A percentile compares a stretch with the other conserved stretches of the same genome.
Conservation (phyloP, 352 stramenopile genomes). For the Pythium guiyangense region DNA sequence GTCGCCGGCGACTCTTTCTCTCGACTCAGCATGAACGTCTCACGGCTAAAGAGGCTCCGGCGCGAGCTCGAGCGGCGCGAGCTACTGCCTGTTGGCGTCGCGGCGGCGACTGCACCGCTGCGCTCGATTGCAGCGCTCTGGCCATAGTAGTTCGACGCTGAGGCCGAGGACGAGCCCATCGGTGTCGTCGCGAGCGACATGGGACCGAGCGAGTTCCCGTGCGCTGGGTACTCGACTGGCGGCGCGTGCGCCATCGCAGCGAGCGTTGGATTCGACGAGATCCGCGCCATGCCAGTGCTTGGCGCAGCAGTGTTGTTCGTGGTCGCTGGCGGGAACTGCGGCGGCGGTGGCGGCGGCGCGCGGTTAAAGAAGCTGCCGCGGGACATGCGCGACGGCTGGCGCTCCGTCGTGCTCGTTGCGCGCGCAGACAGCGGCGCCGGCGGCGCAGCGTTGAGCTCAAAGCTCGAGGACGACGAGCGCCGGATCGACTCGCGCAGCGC, state of each 20-base stretch:
- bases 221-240: conserved; percentile 13
- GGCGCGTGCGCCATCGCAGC: conserved; percentile 31
- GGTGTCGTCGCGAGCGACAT: conserved; percentile 25
- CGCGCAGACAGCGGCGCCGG: conserved; percentile 12
- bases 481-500: conserved; percentile 73
- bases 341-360: conserved; percentile 55
- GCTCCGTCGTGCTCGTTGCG: conserved; percentile 6
- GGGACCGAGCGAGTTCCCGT: conserved; percentile 66
- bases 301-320: conserved; percentile 1
- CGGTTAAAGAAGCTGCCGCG: conserved; percentile 60
- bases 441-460: conserved; percentile 27
- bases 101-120: conserved; percentile 12
- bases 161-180: conserved; percentile 15
- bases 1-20: conserved; percentile 62
- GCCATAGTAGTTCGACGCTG: conserved; percentile 17
- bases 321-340: conserved; percentile 40
- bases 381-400: conserved; percentile 27
- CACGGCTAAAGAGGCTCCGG: conserved; percentile 70
- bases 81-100: conserved; percentile 7
- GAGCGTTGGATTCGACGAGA: conserved; percentile 64
- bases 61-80: conserved; percentile 51
- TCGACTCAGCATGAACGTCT: conserved; percentile 73
- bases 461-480: conserved; percentile 61
- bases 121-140: neutral
- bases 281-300: conserved; percentile 37